Conservation (phyloP, 176 grass and related monocot genomes). For the Hsuehochloa calcarea region DNA sequence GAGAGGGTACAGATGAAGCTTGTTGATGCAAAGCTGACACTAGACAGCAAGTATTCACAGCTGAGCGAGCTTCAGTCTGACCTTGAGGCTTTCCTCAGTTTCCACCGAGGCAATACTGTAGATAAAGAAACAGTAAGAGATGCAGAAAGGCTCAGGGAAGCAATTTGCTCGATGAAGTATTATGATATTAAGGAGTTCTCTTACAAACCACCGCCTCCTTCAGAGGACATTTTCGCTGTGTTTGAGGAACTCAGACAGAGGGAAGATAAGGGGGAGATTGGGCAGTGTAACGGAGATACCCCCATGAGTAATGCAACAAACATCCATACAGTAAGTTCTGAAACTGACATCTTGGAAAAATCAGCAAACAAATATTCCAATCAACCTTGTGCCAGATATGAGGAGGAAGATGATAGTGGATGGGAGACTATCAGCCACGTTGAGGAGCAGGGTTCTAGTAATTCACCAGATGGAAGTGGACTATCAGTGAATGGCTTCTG, state of each 20-base stretch:
- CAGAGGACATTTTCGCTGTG: slow-evolving; percentile 58
- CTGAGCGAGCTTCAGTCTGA: slow-evolving; percentile 57
- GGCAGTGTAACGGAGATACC: slow-evolving; percentile 36
- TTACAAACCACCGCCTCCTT: slow-evolving; percentile 55
- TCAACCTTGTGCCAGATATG: slow-evolving; percentile 35
- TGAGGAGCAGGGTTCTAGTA: slow-evolving; percentile 57
- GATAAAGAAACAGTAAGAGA: slow-evolving; percentile 42
- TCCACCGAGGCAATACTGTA: slow-evolving; percentile 19
- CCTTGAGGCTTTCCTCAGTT: slow-evolving; percentile 67
- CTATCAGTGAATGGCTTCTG: slow-evolving; percentile 61
- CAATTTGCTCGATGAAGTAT: slow-evolving; percentile 42
- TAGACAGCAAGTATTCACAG: slow-evolving; percentile 83
- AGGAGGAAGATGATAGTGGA: slow-evolving; percentile 56
- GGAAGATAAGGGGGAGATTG: slow-evolving; percentile 55
- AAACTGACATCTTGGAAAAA: slow-evolving; percentile 56
- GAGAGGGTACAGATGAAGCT: slow-evolving; percentile 98
- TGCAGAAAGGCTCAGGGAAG: slow-evolving; percentile 56
- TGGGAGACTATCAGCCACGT: slow-evolving; percentile 61
- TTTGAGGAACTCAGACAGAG: slow-evolving; percentile 60
- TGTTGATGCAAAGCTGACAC: slow-evolving; percentile 73
- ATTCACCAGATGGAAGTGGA: slow-evolving; percentile 66
- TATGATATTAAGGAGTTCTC: slow-evolving; percentile 53
- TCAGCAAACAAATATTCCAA: slow-evolving; percentile 37
- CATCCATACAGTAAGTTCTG: slow-evolving; percentile 57
- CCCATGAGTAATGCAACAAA: slow-evolving; percentile 39